Conservation (phyloP, 2,329 filamentous ascomycete species). For the Paraphoma sp. region DNA sequence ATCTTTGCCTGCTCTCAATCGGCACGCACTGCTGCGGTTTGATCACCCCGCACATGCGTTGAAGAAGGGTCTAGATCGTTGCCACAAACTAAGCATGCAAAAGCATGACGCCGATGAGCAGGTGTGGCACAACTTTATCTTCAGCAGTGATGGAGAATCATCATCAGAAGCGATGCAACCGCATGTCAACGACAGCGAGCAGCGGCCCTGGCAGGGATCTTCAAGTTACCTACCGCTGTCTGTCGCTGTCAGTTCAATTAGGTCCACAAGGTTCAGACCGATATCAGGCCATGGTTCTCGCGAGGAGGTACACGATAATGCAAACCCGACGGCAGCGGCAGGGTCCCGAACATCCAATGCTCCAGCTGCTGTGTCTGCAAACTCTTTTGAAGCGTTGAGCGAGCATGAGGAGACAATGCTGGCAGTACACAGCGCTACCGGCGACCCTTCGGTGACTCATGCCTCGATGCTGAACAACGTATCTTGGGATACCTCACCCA, state of each 20-base stretch:
- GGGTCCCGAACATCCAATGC: constrained; percentile 23
- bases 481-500: constrained; percentile 20
- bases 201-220: constrained; percentile 12
- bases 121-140: constrained; percentile 44
- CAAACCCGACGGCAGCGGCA: constrained; percentile 20
- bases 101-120: constrained; percentile 25
- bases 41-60: background rate
- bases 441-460: constrained; percentile 28
- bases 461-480: constrained; percentile 33
- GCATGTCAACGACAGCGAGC: constrained; percentile 6
- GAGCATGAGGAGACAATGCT: constrained; percentile 7
- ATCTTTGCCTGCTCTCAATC: constrained; percentile 32
- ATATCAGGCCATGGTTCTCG: constrained; percentile 17
- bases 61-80: background rate
- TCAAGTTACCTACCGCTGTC: constrained; percentile 22
- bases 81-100: constrained; percentile 1
- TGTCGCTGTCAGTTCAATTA: constrained; percentile 25
- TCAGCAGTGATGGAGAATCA: constrained; percentile 25
- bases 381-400: constrained; percentile 12
- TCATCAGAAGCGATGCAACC: constrained; percentile 8
- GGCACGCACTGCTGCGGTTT: constrained; percentile 4
- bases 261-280: constrained; percentile 25
- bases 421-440: constrained; percentile 18
- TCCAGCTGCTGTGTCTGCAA: constrained; percentile 14
- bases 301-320: constrained; percentile 29